Evolutionary conservation across 208 protist species (phyloP).

Genomic region (Leishmania gerbilli): DNA sequence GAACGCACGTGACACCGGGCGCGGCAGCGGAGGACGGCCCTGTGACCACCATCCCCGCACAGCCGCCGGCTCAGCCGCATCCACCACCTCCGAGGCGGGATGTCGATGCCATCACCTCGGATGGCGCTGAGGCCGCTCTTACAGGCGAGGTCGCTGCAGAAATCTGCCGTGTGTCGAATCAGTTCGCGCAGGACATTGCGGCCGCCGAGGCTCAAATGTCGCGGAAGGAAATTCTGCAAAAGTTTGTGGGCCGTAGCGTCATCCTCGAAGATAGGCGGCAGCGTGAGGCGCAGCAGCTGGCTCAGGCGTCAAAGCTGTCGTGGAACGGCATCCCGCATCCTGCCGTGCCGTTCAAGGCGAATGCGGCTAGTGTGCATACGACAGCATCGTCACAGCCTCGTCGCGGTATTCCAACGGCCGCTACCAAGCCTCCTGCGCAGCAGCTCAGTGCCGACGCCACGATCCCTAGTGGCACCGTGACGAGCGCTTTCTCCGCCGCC

Average conservation of each 20-base stretch:
- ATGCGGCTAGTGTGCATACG: not conserved
- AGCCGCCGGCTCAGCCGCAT: not conserved
- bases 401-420: not conserved
- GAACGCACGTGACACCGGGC: not conserved
- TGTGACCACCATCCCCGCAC: not conserved
- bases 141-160: not conserved
- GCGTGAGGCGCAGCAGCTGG: slow-evolving; percentile 31
- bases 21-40: not conserved
- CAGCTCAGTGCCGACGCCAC: not conserved
- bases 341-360: not conserved
- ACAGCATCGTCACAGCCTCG: not conserved
- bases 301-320: slow-evolving; percentile 9
- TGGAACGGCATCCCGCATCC: slow-evolving; percentile 5
- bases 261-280: slow-evolving; percentile 49
- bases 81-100: not conserved
- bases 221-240: slow-evolving; percentile 34
- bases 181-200: slow-evolving; percentile 21
- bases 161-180: slow-evolving; percentile 14
- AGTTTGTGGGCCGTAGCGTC: slow-evolving; percentile 64
- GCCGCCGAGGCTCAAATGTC: not conserved
- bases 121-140: not conserved
- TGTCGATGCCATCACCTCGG: not conserved
- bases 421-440: not conserved
- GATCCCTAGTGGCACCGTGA: not conserved
- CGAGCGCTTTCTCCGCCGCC: not conserved